Base-by-base conservation (phyloP, 169 alveolate genomes). In the Cytauxzoon felis region DNA sequence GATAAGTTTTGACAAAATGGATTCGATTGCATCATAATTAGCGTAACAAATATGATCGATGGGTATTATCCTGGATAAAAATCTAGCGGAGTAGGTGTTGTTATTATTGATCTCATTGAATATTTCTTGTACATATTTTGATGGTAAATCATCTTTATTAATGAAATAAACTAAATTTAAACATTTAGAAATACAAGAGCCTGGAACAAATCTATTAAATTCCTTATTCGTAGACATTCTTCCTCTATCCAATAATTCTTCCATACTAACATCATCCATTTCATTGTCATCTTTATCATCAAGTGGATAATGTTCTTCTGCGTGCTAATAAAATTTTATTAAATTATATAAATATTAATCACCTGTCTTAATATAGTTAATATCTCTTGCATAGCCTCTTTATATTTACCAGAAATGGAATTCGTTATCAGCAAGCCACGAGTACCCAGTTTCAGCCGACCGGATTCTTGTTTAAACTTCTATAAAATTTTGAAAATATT, bases 1-100 rank as follows among this genome's bases (percentile, higher is more conserved):
- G 11, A 76, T 41, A 0, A 76, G 50, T 36, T 38, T 32, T 32
- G 60, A 54, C 34, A 76, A 50, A 24, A 69, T 43, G 45, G 51
- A 54, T 16, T 64, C 50, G 16, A 76, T 34, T 13, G 67, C 68
- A 3, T 73, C 64, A 16, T 64, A 38, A 18, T 80, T 80, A 1
- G 91, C 89, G 45, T 80, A 78, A 58, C 91, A 86, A 8, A 86
- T 72, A 24, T 48, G 30, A 42, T 86, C 89, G 19, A 67, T 42
- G 0, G 91, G 91, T n/a, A 86, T 70, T 38, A 86, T 68, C 49
- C 80, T 73, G 18, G 86, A 75, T 21, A 86, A 29, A 30, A 78
- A 78, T 33, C 89, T 58, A 5, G 85, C 81, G 18, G 63, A 34
- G 58, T 76, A 76, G 0, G 47, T 13, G 5, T 49, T 26, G 19